Percentiles rank a stretch among this genome's conserved stretches.
These are phyloP conservation scores for Kwoniella bestiolae DNA, from an alignment of 768 basidiomycete species.

Conservation along the genomic window DNA sequence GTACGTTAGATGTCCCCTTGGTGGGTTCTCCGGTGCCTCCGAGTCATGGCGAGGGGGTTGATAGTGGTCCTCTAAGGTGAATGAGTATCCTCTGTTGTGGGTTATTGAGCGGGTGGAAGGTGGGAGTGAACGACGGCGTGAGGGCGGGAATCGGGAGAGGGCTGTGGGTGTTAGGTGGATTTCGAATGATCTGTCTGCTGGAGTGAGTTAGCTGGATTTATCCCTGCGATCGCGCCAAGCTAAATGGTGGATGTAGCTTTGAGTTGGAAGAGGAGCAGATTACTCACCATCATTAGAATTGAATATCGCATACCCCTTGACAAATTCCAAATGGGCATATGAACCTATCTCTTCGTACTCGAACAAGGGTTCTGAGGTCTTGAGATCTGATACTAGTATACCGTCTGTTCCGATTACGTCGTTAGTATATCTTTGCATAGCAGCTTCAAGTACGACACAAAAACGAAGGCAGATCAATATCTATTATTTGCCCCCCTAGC, in stretches of 20 bases:
- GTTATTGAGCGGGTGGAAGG: conserved; percentile 6
- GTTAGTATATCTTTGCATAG: background rate
- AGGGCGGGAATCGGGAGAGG: conserved; percentile 13
- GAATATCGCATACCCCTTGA: conserved; percentile 42
- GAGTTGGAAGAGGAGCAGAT: background rate
- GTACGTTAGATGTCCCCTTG: conserved; percentile 39
- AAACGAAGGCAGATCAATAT: too few relatives aligned
- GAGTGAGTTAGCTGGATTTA: background rate
- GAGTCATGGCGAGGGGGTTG: background rate
- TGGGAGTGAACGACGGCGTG: background rate
- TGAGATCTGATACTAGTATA: conserved; percentile 31
- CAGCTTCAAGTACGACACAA: background rate
- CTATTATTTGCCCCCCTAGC: background rate
- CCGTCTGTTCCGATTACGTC: conserved; percentile 18
- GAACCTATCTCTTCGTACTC: conserved; percentile 18
- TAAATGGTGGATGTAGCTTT: background rate
- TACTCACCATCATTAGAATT: conserved; percentile 34
- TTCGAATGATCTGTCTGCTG: conserved; percentile 28
- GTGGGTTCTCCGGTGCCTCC: conserved; percentile 9
- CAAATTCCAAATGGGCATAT: conserved; percentile 44
- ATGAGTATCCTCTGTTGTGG: conserved; percentile 17
- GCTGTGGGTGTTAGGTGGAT: conserved; percentile 41
- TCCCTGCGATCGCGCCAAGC: too few relatives aligned
- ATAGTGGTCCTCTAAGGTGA: conserved; percentile 2
- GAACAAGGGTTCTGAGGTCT: conserved; percentile 27